Base-by-base conservation (phyloP, 768 basidiomycete genomes). In the Hypholoma sublateritium region DNA sequence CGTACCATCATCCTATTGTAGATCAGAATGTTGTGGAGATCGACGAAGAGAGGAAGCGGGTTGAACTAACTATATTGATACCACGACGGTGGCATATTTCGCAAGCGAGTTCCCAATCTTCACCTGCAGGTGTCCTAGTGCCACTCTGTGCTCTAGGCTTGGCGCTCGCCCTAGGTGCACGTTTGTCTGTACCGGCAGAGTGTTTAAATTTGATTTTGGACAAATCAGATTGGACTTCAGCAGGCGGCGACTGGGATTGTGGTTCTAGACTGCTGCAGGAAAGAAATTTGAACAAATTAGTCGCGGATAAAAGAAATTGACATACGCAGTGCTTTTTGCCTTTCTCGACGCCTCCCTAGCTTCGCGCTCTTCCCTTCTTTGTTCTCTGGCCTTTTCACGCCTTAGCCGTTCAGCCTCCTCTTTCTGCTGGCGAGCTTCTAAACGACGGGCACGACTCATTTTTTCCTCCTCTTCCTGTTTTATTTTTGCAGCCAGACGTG, bases 61-160 rank as follows among this genome's bases (percentile, higher is more conserved):
- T 19, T 28, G 53, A 19, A 74, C 85, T 58, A 61, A 93, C 93
- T 62, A 87, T 69, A 63, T 95, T 95, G 55, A 85, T 71, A 8
- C 92, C 92, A 22, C 76, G 77, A 58, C 81, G 81, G 53, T 78
- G 78, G 69, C 94, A 97, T 36, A 96, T 79, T 67, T 96, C 94
- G 67, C 94, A 97, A 65, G 91, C 87, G 21, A 97, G 73, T 55
- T 91, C 86, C 94, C 94, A 95, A 56, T 87, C 83, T 50, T 86
- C 89, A 25, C 75, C 76, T 17, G 73, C 70, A 32, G 85, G 82
- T 5, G 81, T 82, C 41, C 80, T 80, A 11, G 81, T 77, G 16
- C 81, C 82, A 58, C 73, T 80, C 13, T 70, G 68, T 16, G 69
- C 45, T 21, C 39, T 28, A 47, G 65, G 60, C 45, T 70, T 71